These are phyloP conservation scores for Trypanosoma brucei DNA, from an alignment of 208 protist genomes.

Conservation along the genomic window DNA sequence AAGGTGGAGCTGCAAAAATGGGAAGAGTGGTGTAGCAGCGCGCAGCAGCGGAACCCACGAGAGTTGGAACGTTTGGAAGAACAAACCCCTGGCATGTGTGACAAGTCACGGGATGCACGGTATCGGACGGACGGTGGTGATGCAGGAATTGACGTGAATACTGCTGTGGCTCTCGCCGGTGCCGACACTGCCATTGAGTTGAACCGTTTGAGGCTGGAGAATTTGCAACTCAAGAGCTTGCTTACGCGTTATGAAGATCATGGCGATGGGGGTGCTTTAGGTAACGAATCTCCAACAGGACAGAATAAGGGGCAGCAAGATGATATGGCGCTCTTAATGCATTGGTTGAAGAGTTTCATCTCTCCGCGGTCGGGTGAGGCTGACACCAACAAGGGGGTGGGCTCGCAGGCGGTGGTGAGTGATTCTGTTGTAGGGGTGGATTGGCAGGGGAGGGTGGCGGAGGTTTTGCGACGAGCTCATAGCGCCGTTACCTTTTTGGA, in stretches of 20 bases:
- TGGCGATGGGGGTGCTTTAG: neutral
- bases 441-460: conserved; percentile 15
- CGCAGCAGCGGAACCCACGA: neutral
- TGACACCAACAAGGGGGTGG: too few relatives aligned
- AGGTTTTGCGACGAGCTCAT: conserved; percentile 15
- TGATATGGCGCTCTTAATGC: conserved; percentile 17
- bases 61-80: neutral
- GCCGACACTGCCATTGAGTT: conserved; percentile 17
- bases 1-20: conserved; percentile 12
- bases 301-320: neutral
- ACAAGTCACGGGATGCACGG: neutral
- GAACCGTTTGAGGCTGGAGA: conserved; percentile 15
- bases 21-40: neutral
- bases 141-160: conserved; percentile 7
- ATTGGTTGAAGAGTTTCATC: conserved; percentile 19
- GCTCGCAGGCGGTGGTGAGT: neutral
- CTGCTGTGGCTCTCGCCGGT: conserved; percentile 17
- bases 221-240: conserved; percentile 6
- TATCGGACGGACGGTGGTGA: neutral
- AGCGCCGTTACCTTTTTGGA: conserved; percentile 10
- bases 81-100: neutral
- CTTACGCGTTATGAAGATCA: neutral
- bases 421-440: neutral
- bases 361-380: neutral
- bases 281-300: neutral